Percentiles rank a stretch among this genome's conserved stretches.
These are phyloP conservation scores for Exsudoporus floridanus DNA, from an alignment of 1,284 basidiomycete genomes.

Conservation along the genomic window DNA sequence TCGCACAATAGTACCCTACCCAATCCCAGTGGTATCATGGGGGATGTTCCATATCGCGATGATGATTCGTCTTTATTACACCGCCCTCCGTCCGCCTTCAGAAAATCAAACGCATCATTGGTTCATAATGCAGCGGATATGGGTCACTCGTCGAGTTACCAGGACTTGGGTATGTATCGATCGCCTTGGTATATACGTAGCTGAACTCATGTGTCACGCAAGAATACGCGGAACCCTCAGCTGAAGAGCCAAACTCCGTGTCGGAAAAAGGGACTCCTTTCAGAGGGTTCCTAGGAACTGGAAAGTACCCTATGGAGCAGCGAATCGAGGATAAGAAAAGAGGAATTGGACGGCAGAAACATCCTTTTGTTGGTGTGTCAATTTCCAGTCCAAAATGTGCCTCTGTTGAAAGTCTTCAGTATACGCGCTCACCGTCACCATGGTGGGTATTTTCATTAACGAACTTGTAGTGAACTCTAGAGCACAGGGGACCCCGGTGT, in stretches of 20 bases:
- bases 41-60: slow-evolving; percentile 27
- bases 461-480: slow-evolving; percentile 75
- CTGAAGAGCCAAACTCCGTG: slow-evolving; percentile 22
- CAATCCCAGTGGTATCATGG: slow-evolving; percentile 3
- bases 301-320: slow-evolving; percentile 73
- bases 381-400: not conserved
- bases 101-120: slow-evolving; percentile 42
- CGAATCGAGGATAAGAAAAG: slow-evolving; percentile 83
- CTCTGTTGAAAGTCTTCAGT: slow-evolving; percentile 40
- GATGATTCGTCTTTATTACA: slow-evolving; percentile 19
- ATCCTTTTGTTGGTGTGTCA: slow-evolving; percentile 68
- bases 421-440: slow-evolving; percentile 60
- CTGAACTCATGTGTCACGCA: slow-evolving; percentile 24
- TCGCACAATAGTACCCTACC: slow-evolving; percentile 2
- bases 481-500: slow-evolving; percentile 76
- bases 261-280: slow-evolving; percentile 44
- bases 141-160: slow-evolving; percentile 41
- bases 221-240: slow-evolving; percentile 63
- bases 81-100: slow-evolving; percentile 29
- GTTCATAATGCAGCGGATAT: slow-evolving; percentile 47
- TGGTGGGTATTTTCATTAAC: slow-evolving; percentile 75
- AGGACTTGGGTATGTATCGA: slow-evolving; percentile 54
- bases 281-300: slow-evolving; percentile 41
- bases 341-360: slow-evolving; percentile 78
- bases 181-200: not conserved